Evolutionary conservation across 2,329 filamentous ascomycete genomes (phyloP), one percentile per base, ranked within the genome.

Genomic region (Ceratocystis diversiconidia): DNA sequence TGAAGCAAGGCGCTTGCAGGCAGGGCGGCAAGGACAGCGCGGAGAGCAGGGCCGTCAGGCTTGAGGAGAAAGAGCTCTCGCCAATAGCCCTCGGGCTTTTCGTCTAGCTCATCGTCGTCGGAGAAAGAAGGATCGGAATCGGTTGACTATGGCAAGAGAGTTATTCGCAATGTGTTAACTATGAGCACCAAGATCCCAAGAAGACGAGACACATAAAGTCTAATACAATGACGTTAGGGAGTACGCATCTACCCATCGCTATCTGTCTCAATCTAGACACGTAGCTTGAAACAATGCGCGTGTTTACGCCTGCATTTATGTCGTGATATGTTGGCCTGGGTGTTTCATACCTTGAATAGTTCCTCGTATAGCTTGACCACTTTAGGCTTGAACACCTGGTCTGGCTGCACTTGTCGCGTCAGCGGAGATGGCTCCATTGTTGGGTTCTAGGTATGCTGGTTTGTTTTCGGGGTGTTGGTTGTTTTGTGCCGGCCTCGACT

Each of bases 81-180:
- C 94, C 94, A 99, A 77, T 96, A 99, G 55, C 91, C 92, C 68
- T 96, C 90, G 0, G 89, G 83, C 68, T 87, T 87, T 32, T 91
- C 87, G 63, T 79, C 75, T 67, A 85, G 82, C 68, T 88, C 82
- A 64, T 85, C 82, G 65, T 85, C 82, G 77, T 88, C 30, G 48
- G 66, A 30, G 65, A 63, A 52, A 19, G 48, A 36, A 30, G 15
- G 25, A 17, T 64, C 52, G 52, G 15, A 2, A 59, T 59, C 55
- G 17, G 7, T 59, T 30, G 55, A 30, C 55, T 59, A 17, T 7
- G 25, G 32, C 6, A 36, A 15, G n/a, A 1, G 25, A 17, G n/a
- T 8, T n/a, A 30, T 32, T 41, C 36, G 36, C 46, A 10, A 59
- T 6, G 17, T 59, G 28, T 59, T 59, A 59, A 25, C 25, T 30